phyloP scores from a whole-genome alignment of 495 filamentous ascomycete species.

The Entonaema liquescens region DNA sequence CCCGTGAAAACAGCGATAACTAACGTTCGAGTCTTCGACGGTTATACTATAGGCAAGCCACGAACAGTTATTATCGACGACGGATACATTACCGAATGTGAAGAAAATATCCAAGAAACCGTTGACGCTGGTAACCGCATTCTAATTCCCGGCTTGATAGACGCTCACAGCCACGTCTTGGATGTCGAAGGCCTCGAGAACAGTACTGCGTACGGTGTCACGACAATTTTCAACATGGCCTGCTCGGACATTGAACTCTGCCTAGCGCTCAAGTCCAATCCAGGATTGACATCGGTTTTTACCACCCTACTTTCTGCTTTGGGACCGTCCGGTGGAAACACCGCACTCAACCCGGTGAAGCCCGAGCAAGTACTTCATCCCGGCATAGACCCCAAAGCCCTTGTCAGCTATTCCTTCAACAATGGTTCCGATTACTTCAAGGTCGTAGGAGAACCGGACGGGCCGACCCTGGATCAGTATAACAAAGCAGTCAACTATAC shows the following conservation, averaged over 20 bases:
- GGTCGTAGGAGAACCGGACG: constrained; percentile 47
- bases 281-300: constrained; percentile 41
- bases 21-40: constrained; percentile 42
- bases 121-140: constrained; percentile 45
- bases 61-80: constrained; percentile 19
- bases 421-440: constrained; percentile 55
- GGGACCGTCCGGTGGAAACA: constrained; percentile 31
- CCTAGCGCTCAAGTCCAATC: constrained; percentile 35
- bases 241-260: constrained; percentile 45
- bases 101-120: constrained; percentile 18
- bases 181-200: constrained; percentile 34
- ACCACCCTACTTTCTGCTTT: constrained; percentile 43
- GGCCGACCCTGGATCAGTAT: constrained; percentile 43
- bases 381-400: constrained; percentile 41
- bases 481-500: constrained; percentile 41
- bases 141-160: constrained; percentile 51
- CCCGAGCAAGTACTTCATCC: constrained; percentile 38
- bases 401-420: constrained; percentile 47
- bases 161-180: not conserved
- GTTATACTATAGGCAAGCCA: constrained; percentile 14
- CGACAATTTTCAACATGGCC: constrained; percentile 48
- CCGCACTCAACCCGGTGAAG: constrained; percentile 30
- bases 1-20: constrained; percentile 36
- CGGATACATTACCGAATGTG: constrained; percentile 27
- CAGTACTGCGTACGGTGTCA: constrained; percentile 49